Conservation (phyloP, 805 yeast species). For the Yamadazyma sp. region DNA sequence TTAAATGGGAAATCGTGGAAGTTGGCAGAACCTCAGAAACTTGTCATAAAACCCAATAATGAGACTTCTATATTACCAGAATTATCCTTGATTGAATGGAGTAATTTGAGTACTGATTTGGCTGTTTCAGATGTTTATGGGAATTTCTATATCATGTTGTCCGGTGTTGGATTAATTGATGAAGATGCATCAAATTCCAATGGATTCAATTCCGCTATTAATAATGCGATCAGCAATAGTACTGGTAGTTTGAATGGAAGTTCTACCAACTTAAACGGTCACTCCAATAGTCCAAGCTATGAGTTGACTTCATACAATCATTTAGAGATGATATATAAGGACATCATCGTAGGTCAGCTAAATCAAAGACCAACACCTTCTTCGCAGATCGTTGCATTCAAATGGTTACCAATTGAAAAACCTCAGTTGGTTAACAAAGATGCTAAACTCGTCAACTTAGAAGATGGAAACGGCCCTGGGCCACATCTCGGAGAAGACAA, state of each 20-base stretch:
- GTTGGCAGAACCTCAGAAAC: slow-evolving; percentile 54
- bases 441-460: slow-evolving; percentile 37
- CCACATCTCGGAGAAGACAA: slow-evolving; percentile 9
- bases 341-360: slow-evolving; percentile 19
- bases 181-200: slow-evolving; percentile 22
- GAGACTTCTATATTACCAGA: slow-evolving; percentile 22
- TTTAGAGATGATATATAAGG: slow-evolving; percentile 48
- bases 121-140: slow-evolving; percentile 77
- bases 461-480: background rate
- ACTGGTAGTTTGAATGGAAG: slow-evolving; percentile 10
- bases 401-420: slow-evolving; percentile 76
- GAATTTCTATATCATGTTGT: slow-evolving; percentile 42
- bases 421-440: slow-evolving; percentile 59
- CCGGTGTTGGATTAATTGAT: slow-evolving; percentile 41
- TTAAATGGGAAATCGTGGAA: slow-evolving; percentile 78
- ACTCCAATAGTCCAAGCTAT: slow-evolving; percentile 28
- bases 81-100: slow-evolving; percentile 60
- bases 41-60: slow-evolving; percentile 26
- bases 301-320: slow-evolving; percentile 44
- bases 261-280: slow-evolving; percentile 17
- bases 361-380: slow-evolving; percentile 12
- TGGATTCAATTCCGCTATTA: slow-evolving; percentile 8
- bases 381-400: slow-evolving; percentile 44
- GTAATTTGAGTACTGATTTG: slow-evolving; percentile 74
- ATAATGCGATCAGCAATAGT: slow-evolving; percentile 14